Evolutionary conservation across 805 yeast species (phyloP), one percentile per base, ranked within the genome.

Genomic region (Hanseniaspora opuntiae): DNA sequence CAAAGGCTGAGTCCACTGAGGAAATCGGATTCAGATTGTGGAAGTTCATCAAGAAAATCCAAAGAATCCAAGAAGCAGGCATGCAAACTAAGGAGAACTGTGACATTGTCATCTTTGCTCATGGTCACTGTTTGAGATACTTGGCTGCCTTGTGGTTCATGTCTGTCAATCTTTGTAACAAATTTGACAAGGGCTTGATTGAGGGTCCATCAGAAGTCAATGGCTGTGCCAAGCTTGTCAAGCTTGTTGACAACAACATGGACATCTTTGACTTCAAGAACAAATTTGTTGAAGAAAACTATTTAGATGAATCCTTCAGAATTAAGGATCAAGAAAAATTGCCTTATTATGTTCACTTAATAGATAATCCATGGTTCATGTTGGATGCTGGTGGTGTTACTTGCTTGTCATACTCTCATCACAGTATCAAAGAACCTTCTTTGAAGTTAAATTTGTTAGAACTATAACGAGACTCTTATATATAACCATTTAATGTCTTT

Each of bases 321-420:
- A 57, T 71, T 14, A 71, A 71, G 41, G 59, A 60, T 20, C 66
- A 70, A 24, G 62, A 63, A 4, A 57, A 66, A 48, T 58, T 60
- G 3, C 65, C 69, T 20, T 70, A 61, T 58, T 60, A 66, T 56
- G 14, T 51, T 7, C 66, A 69, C 56, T 54, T 72, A 56, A 58
- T 60, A 57, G 69, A 65, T 46, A 85, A 89, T 65, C 96, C 96
- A 10, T 78, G 82, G 59, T 81, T 88, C 66, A 71, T 90, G 65
- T 71, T 90, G 59, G 96, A 90, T 64, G 95, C 97, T 28, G 96
- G 97, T 58, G 97, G 96, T 42, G 86, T 87, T 41, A 96, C 96
- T 57, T 95, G 88, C 1, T 72, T 90, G 63, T 81, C 93, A 58
- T 89, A 89, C 66, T 94, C 86, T 61, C 97, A 89, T 66, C 80